Base-by-base conservation (phyloP, 495 filamentous ascomycete genomes). In the Aspergillus bertholletiae region DNA sequence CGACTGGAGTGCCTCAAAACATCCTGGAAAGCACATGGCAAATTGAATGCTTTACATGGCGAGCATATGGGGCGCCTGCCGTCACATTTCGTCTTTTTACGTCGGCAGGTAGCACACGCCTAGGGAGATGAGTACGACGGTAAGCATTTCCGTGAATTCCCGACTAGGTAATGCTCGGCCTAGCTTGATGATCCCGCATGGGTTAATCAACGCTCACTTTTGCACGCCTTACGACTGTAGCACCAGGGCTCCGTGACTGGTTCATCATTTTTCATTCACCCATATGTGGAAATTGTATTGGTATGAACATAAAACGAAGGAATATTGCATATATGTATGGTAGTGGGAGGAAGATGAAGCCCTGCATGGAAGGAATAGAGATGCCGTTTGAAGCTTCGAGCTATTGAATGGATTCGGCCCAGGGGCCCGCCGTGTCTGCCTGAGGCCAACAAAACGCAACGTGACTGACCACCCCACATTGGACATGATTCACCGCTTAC, bases 21-120 rank as follows among this genome's bases (percentile, higher is more conserved):
- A 49, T 49, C 46, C 27, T 49, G 46, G 22, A 34, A 49, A 5
- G 27, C 46, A 49, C 46, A 49, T 3, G 24, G n/a, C 18, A 49
- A 30, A 17, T 49, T 35, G 46, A 49, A 49, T 12, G 46, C 46
- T 12, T 21, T 30, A 17, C 46, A 49, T 11, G 46, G 28, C 12
- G 46, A 49, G 22, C 46, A 49, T 15, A 23, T 27, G 9, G 46
- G 46, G 0, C 46, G 46, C 17, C 37, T 49, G 17, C 46, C 46
- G 23, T 49, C 46, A 15, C 46, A 49, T 17, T 49, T 49, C 6
- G 34, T 34, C 22, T 49, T 49, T 18, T 49, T 49, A n/a, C 46
- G 27, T 34, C 46, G 46, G 22, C 46, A 49, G 12, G 46, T 49
- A 20, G 28, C 37, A 13, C 46, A 49, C 11, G 46, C 46, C 46